These are phyloP conservation scores for Coemansia sp. DNA, from an alignment of 192 early-diverging fungal species.

Conservation along the genomic window DNA sequence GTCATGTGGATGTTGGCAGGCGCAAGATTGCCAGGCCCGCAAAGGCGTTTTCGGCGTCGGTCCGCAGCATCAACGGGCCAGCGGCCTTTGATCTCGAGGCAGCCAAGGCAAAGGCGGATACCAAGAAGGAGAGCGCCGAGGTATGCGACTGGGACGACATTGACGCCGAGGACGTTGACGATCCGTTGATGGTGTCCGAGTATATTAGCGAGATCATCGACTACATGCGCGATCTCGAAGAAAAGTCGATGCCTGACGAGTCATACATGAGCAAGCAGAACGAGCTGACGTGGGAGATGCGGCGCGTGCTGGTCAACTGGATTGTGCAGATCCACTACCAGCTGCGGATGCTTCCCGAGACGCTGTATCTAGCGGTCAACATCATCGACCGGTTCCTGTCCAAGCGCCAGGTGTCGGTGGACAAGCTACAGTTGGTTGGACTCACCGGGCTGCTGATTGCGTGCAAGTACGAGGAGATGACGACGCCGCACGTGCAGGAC, in stretches of 20 bases:
- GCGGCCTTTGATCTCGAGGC: slow-evolving; percentile 12
- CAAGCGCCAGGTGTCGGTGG: slow-evolving; percentile 74
- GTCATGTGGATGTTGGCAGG: slow-evolving; percentile 7
- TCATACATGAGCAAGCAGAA: slow-evolving; percentile 81
- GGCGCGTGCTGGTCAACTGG: slow-evolving; percentile 93
- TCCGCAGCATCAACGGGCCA: slow-evolving; percentile 18
- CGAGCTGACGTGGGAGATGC: slow-evolving; percentile 90
- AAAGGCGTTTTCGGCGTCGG: slow-evolving; percentile 37
- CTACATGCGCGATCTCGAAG: slow-evolving; percentile 77
- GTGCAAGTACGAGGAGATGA: slow-evolving; percentile 93
- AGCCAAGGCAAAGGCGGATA: background rate
- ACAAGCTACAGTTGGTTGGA: slow-evolving; percentile 93
- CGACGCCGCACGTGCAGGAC: slow-evolving; percentile 76
- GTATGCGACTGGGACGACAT: slow-evolving; percentile 67
- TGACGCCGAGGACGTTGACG: slow-evolving; percentile 72
- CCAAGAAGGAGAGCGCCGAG: slow-evolving; percentile 5
- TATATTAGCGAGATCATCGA: slow-evolving; percentile 93
- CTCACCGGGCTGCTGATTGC: slow-evolving; percentile 88
- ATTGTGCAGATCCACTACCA: slow-evolving; percentile 88
- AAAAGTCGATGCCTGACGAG: slow-evolving; percentile 73
- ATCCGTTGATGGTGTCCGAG: slow-evolving; percentile 92
- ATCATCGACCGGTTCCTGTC: slow-evolving; percentile 95
- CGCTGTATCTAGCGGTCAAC: slow-evolving; percentile 90
- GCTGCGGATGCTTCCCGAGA: slow-evolving; percentile 91
- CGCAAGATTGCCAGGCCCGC: slow-evolving; percentile 46